Evolutionary conservation across 495 filamentous ascomycete genomes (phyloP), one percentile per base, ranked within the genome.

Genomic region (Podospora fimiseda): DNA sequence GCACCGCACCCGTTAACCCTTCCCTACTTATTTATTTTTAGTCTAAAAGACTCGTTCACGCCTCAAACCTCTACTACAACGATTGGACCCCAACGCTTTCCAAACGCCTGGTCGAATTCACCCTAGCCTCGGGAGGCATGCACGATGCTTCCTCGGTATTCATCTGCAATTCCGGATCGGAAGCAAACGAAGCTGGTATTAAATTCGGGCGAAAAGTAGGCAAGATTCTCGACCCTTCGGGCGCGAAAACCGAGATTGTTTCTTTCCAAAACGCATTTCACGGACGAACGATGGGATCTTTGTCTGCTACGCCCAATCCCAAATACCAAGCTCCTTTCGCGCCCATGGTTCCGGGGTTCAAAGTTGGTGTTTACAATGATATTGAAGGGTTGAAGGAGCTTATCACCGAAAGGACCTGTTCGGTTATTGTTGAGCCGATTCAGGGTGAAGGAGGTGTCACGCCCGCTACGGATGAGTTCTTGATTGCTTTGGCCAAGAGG

Each of bases 151-250:
- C 80, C n/a, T 78, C 86, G 55, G 89, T 86, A 0, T 98, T 98
- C 70, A 78, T 98, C 58, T 95, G 88, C 74, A 98, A 97, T 72
- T 93, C 88, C 13, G 93, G 93, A 33, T 84, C 81, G 27, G 93
- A 97, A 70, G 93, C 93, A 62, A 98, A 98, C 68, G 93, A 98
- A 71, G 93, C 93, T 1, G 93, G 92, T 5, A 88, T 98, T 62
- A 98, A 98, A 68, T 97, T 98, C 65, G 83, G 89, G 11, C 83
- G 94, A 41, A 98, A 97, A 65, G 84, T 88, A 44, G 93, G 90
- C 56, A 88, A 89, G 63, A 74, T 80, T 11, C 38, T 80, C 36
- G 81, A 87, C 48, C 83, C 86, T 4, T 80, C 83, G 0, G 88
- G 88, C 16, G 72, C 69, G 4, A 95, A 97, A 70, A 68, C 81